phyloP scores from a whole-genome alignment of 306 rosid species.

The Vicia faba region DNA sequence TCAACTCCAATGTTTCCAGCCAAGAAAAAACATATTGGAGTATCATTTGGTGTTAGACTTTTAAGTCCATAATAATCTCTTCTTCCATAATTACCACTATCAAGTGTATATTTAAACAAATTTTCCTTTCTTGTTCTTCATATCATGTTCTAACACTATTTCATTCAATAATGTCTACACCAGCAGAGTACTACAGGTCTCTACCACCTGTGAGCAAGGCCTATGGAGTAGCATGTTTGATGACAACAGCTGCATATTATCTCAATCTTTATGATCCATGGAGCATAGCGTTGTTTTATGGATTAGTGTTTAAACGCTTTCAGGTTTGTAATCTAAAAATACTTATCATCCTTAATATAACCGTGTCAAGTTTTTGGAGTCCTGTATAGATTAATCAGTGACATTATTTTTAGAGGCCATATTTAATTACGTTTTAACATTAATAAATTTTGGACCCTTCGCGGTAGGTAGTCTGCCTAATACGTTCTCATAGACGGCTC shows the following conservation, averaged over 20 bases:
- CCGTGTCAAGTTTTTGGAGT: no score
- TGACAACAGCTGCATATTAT: constrained; percentile 58
- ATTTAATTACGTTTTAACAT: no score
- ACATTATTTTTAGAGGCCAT: no score
- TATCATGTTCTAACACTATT: neutral
- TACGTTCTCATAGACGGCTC: no score
- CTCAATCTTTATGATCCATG: constrained; percentile 28
- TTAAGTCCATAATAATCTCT: neutral
- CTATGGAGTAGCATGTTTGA: constrained; percentile 70
- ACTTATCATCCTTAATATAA: neutral
- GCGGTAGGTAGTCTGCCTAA: no score
- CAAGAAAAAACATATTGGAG: neutral
- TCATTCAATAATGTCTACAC: constrained; percentile 65
- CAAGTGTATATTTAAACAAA: neutral
- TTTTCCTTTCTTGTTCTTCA: neutral
- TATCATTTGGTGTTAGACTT: constrained; percentile 27
- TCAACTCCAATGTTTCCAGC: neutral
- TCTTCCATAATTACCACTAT: constrained; percentile 8
- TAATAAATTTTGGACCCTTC: no score
- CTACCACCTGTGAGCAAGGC: constrained; percentile 82
- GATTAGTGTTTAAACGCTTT: constrained; percentile 48
- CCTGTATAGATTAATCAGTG: no score
- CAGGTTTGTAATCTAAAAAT: constrained; percentile 48
- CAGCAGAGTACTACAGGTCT: constrained; percentile 66
- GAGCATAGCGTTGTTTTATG: constrained; percentile 52